Conservation (phyloP, 2,329 filamentous ascomycete genomes). For the Zelopaecilomyces penicillatus region DNA sequence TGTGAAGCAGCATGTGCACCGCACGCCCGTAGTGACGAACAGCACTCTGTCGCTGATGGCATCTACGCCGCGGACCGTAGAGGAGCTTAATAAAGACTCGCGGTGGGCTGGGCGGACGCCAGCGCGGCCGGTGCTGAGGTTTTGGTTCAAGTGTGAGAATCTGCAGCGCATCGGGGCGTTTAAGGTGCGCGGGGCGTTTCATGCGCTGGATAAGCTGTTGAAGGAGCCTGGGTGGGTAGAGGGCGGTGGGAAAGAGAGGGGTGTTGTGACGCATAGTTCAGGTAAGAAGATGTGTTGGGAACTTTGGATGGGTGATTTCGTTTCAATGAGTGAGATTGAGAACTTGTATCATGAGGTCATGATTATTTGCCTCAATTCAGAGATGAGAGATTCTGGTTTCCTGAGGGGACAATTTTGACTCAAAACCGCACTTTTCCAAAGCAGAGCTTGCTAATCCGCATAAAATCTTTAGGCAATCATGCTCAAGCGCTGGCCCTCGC, state of each 20-base stretch:
- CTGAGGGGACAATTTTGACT: too few relatives aligned
- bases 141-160: constrained; percentile 97
- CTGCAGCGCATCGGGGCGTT: constrained; percentile 85
- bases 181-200: constrained; percentile 85
- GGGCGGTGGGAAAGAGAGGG: constrained; percentile 49
- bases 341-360: too few relatives aligned
- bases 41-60: constrained; percentile 66
- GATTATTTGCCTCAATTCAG: too few relatives aligned
- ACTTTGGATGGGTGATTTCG: too few relatives aligned
- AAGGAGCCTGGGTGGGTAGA: constrained; percentile 52
- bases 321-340: too few relatives aligned
- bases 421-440: too few relatives aligned
- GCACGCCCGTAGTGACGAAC: constrained; percentile 76
- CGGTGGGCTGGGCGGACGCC: constrained; percentile 47
- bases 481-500: constrained; percentile 87
- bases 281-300: constrained; percentile 40
- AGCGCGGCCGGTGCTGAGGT: constrained; percentile 55
- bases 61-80: constrained; percentile 55
- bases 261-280: constrained; percentile 84
- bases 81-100: constrained; percentile 43
- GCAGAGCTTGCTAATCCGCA: background rate
- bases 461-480: constrained; percentile 65
- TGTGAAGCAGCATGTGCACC: constrained; percentile 69
- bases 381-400: too few relatives aligned
- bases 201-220: constrained; percentile 67